phyloP scores from a whole-genome alignment of 768 basidiomycete species.

The Boletus pseudopeckii region DNA sequence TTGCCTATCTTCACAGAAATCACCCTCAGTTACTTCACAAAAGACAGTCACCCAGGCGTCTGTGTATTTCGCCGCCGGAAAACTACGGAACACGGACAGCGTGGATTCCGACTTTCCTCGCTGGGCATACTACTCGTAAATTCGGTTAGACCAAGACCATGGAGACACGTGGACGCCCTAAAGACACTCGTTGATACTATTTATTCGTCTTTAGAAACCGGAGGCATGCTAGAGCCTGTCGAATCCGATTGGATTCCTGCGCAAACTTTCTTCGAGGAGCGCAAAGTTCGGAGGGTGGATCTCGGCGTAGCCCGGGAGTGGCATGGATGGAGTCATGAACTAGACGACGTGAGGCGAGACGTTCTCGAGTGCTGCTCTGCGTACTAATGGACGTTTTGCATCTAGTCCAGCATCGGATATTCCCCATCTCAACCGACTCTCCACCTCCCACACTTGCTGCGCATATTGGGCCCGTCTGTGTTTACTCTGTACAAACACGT shows the following conservation, averaged over 20 bases:
- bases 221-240: slow-evolving; percentile 45
- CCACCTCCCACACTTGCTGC: slow-evolving; percentile 72
- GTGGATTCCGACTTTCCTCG: slow-evolving; percentile 77
- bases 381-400: slow-evolving; percentile 14
- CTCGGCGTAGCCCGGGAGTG: slow-evolving; percentile 58
- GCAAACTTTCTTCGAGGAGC: slow-evolving; percentile 60
- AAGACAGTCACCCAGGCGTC: slow-evolving; percentile 65
- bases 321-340: slow-evolving; percentile 66
- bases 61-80: slow-evolving; percentile 69
- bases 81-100: slow-evolving; percentile 68
- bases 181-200: slow-evolving; percentile 56
- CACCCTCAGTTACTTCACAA: slow-evolving; percentile 62
- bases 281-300: slow-evolving; percentile 48
- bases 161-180: slow-evolving; percentile 64
- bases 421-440: slow-evolving; percentile 50
- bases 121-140: slow-evolving; percentile 70
- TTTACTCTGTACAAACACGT: slow-evolving; percentile 79
- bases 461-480: slow-evolving; percentile 74
- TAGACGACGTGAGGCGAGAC: slow-evolving; percentile 45
- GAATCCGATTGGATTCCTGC: slow-evolving; percentile 65
- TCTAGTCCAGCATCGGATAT: slow-evolving; percentile 21
- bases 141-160: slow-evolving; percentile 66
- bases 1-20: slow-evolving; percentile 9
- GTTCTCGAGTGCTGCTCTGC: neutral
- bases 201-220: slow-evolving; percentile 48